phyloP scores from a whole-genome alignment of 805 yeast species.

The Candida adriatica region DNA sequence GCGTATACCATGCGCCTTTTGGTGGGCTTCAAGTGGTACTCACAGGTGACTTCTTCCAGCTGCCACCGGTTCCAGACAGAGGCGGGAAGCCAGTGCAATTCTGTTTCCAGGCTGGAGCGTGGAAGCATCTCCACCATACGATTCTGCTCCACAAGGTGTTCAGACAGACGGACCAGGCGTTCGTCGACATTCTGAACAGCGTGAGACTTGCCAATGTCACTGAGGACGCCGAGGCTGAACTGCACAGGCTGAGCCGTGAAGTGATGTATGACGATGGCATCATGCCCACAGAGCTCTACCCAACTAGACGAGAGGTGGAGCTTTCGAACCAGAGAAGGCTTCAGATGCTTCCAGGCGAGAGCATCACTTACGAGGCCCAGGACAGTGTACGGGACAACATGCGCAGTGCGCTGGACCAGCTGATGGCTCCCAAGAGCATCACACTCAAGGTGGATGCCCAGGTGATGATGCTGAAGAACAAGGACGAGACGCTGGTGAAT shows the following conservation, averaged over 20 bases:
- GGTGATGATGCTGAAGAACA: conserved; percentile 87
- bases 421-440: conserved; percentile 65
- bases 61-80: conserved; percentile 71
- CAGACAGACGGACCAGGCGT: conserved; percentile 78
- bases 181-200: conserved; percentile 74
- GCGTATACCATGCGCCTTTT: conserved; percentile 51
- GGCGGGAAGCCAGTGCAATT: conserved; percentile 38
- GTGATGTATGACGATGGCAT: conserved; percentile 65
- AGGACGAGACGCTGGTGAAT: conserved; percentile 72
- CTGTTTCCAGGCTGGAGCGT: conserved; percentile 68
- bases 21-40: conserved; percentile 90
- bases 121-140: conserved; percentile 66
- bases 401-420: conserved; percentile 36
- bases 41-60: conserved; percentile 94
- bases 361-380: conserved; percentile 35
- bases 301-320: conserved; percentile 83
- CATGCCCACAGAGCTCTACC: conserved; percentile 82
- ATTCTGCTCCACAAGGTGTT: conserved; percentile 73
- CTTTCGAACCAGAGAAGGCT: conserved; percentile 56
- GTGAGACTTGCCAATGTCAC: conserved; percentile 68
- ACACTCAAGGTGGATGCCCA: conserved; percentile 80
- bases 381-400: conserved; percentile 32
- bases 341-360: conserved; percentile 39
- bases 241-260: conserved; percentile 49
- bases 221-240: conserved; percentile 38